Evolutionary conservation across 2,329 filamentous ascomycete genomes (phyloP).

Genomic region (Aspergillus sp.): DNA sequence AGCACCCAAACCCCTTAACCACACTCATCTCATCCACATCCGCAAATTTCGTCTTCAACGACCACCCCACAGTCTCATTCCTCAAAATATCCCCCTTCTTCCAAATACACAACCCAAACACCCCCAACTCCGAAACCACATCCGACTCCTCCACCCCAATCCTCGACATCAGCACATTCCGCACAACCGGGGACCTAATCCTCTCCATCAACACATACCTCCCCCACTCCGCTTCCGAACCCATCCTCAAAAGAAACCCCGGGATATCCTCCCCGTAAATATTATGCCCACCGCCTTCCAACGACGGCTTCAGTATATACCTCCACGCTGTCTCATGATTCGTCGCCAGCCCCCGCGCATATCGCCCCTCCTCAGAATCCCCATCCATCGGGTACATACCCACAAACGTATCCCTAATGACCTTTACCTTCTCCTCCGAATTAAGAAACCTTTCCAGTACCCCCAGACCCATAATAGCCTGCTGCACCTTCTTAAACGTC

Average conservation of each 20-base stretch:
- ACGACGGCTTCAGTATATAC: slow-evolving; percentile 48
- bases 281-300: slow-evolving; percentile 50
- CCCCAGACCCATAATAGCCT: slow-evolving; percentile 38
- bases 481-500: slow-evolving; percentile 49
- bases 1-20: slow-evolving; percentile 50
- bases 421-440: slow-evolving; percentile 24
- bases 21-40: slow-evolving; percentile 50
- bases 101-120: slow-evolving; percentile 46
- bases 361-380: slow-evolving; percentile 26
- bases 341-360: slow-evolving; percentile 28
- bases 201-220: slow-evolving; percentile 45
- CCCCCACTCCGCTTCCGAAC: slow-evolving; percentile 31
- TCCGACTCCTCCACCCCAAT: slow-evolving; percentile 35
- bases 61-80: slow-evolving; percentile 43
- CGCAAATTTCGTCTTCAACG: slow-evolving; percentile 48
- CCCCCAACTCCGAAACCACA: slow-evolving; percentile 48
- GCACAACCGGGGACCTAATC: slow-evolving; percentile 36
- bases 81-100: slow-evolving; percentile 31
- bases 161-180: slow-evolving; percentile 38
- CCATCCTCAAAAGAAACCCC: slow-evolving; percentile 28
- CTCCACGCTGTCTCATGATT: slow-evolving; percentile 24
- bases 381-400: slow-evolving; percentile 40
- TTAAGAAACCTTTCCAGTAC: slow-evolving; percentile 38
- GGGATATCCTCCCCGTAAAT: slow-evolving; percentile 44
- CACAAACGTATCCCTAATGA: slow-evolving; percentile 40